These are phyloP conservation scores for Mycena capillaripes DNA, from an alignment of 768 basidiomycete genomes.

Conservation along the genomic window DNA sequence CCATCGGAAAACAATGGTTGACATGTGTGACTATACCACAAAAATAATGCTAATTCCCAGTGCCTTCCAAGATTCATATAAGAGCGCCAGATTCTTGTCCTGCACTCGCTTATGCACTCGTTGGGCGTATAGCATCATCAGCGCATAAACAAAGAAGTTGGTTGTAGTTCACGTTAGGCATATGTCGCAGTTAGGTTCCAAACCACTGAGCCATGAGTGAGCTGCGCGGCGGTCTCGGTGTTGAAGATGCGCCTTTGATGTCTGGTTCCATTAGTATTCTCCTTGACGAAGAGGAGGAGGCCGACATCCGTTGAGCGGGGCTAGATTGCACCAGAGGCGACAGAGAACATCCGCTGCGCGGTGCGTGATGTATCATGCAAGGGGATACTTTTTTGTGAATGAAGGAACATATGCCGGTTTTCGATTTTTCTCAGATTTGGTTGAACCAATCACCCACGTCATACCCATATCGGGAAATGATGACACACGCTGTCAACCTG, in stretches of 20 bases:
- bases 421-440: too few species aligned
- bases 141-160: slow-evolving; percentile 7
- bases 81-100: neutral
- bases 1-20: too few species aligned
- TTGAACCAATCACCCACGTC: too few species aligned
- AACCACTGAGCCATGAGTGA: slow-evolving; percentile 1
- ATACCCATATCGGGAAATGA: too few species aligned
- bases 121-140: neutral
- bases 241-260: slow-evolving; percentile 35
- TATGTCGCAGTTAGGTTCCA: slow-evolving; percentile 4
- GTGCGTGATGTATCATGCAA: too few species aligned
- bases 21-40: too few species aligned
- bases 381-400: too few species aligned
- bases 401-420: too few species aligned
- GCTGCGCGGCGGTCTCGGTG: slow-evolving; percentile 28
- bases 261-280: slow-evolving; percentile 8
- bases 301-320: slow-evolving; percentile 33
- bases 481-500: too few species aligned
- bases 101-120: neutral
- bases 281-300: slow-evolving; percentile 25
- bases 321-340: slow-evolving; percentile 25
- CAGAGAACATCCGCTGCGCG: slow-evolving; percentile 26
- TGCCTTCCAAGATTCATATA: too few species aligned
- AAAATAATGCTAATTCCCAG: too few species aligned
- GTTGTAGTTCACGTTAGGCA: neutral